Base-by-base conservation (phyloP, 2,329 filamentous ascomycete genomes). In the Curvularia sp. region DNA sequence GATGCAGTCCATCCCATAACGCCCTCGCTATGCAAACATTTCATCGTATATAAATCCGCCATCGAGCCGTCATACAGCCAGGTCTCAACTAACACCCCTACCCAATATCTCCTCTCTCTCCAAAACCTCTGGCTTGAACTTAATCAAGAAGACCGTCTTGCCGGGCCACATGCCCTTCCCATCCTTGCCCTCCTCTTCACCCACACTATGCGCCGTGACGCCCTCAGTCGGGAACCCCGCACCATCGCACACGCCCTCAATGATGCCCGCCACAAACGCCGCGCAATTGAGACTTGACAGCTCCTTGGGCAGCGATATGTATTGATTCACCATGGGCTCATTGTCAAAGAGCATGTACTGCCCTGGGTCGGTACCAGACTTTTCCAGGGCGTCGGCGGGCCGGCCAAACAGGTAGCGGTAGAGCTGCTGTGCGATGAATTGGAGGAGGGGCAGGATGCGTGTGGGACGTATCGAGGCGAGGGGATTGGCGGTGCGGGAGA, bases 341-440 rank as follows among this genome's bases (percentile, higher is more conserved):
- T 99, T 98, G 80, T 99, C 95, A 70, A 93, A 92, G 70, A 99
- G 95, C 94, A 99, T 98, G 83, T 98, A 99, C 82, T 98, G 94
- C 69, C 95, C 92, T 8, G 92, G 89, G 52, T 93, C 94, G 53
- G 89, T 86, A 8, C 91, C 89, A 58, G 88, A 92, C 80, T 95
- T 93, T 81, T 99, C 95, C 58, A 99, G 88, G 18, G 92, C 90
- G 80, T 98, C 94, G 28, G 95, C 95, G 55, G 93, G 89, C 1
- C 94, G 90, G 38, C 87, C 88, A 78, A 99, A 99, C 49, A 99
- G 89, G 78, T 96, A 91, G 66, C 90, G 88, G 91, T 94, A 99
- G 55, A 97, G 84, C 55, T 89, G 90, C 62, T 93, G 92, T 76
- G 96, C 95, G 77, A 99, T 95, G 79, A 98, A 93, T 79, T 97